Evolutionary conservation across 2,329 filamentous ascomycete species (phyloP), one percentile per base, ranked within the genome.

Genomic region (Allantophomopsis cytisporea): DNA sequence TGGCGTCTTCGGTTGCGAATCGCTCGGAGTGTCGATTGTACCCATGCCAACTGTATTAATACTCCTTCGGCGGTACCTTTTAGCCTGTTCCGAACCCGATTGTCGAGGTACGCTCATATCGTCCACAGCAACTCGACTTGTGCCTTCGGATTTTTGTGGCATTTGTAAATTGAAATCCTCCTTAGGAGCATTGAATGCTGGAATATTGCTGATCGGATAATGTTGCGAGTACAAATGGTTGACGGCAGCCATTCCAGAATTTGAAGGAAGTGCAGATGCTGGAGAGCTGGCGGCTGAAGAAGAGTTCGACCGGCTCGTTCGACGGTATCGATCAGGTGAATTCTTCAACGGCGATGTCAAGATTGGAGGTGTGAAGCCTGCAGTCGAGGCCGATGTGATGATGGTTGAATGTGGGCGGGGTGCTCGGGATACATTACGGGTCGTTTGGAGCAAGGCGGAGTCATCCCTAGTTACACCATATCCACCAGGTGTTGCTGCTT

Each of bases 321-420:
- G 80, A 50, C 87, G 74, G 57, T 95, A 95, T 43, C 89, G 76
- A 56, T 94, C 87, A 1, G 85, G 84, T 1, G 83, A 77, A 16
- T 78, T 66, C 52, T 86, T 87, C 35, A 66, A 60, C 16, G 74
- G 66, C 4, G 69, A 65, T 33, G 78, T 69, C 6, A 47, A 42
- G 13, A 43, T 31, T n/a, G 39, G 35, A 39, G 70, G 64, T n/a
- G 63, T 47, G 20, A 80, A 53, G 49, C 68, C 60, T 61, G 71
- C 37, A 74, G 69, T 47, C 67, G 68, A 13, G 64, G 65, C 40
- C 60, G 62, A 41, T 59, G 54, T 28, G 57, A 65, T 52, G 37
- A 60, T 55, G 16, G 60, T 60, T 32, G 62, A 64, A 33, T 64
- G 61, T 17, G 54, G 51, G 33, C 52, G 48, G 38, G 49, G 38